A percentile compares a stretch with the other conserved stretches of the same genome.
These are phyloP conservation scores for Venturia oleaginea DNA, from an alignment of 2,329 filamentous ascomycete genomes.

Conservation along the genomic window DNA sequence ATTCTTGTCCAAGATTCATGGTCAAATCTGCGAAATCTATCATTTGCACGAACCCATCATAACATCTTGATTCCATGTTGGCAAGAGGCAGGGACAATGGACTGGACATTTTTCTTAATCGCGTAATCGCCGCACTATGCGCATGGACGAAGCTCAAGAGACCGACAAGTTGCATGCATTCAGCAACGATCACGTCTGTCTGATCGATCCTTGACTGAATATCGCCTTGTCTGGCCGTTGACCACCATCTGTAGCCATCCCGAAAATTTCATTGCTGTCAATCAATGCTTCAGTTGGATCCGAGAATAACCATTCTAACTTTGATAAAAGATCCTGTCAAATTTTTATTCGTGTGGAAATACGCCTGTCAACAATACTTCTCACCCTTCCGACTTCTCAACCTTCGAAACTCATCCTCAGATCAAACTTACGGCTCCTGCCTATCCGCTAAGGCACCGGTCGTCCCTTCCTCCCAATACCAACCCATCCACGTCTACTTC, in stretches of 20 bases:
- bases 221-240: background rate
- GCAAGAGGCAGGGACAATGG: background rate
- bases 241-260: background rate
- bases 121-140: background rate
- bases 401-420: background rate
- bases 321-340: background rate
- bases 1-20: background rate
- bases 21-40: background rate
- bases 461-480: background rate
- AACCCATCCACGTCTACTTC: background rate
- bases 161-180: background rate
- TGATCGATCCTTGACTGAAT: background rate
- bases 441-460: background rate
- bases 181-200: background rate
- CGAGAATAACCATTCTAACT: slow-evolving; percentile 3
- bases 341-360: background rate
- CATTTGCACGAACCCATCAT: background rate
- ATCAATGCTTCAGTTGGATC: background rate
- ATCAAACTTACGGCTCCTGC: background rate
- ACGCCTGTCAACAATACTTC: background rate
- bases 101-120: background rate
- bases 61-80: background rate
- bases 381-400: background rate
- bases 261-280: background rate
- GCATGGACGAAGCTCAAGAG: background rate